phyloP scores from a whole-genome alignment of 106 monocot genomes.

The Narthecium ossifragum region DNA sequence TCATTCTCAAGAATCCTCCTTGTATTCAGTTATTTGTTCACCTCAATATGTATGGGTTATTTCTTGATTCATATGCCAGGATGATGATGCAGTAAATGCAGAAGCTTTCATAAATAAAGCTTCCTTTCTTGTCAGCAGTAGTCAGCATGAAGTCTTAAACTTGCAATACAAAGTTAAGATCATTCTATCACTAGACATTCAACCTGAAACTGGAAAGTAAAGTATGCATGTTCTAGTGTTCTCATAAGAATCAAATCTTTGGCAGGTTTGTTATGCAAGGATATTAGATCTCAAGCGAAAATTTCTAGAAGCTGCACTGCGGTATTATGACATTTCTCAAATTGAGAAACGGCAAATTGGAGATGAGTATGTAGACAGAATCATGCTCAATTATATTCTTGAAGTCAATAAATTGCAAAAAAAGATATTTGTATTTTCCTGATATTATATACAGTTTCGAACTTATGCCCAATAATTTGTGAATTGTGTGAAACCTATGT shows the following conservation, averaged over 20 bases:
- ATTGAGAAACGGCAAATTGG: conserved; percentile 93
- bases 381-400: no score
- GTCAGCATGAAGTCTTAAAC: conserved; percentile 84
- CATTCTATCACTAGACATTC: no score
- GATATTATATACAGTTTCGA: no score
- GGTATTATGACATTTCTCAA: conserved; percentile 97
- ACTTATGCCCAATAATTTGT: no score
- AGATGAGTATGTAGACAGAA: conserved; percentile 95
- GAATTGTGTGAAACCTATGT: no score
- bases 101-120: conserved; percentile 98
- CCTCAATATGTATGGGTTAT: not conserved
- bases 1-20: not conserved
- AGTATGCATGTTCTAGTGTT: no score
- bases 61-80: conserved; percentile 32
- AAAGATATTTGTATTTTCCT: no score
- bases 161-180: conserved; percentile 85
- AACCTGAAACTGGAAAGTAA: no score
- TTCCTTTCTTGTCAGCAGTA: conserved; percentile 91
- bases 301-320: conserved; percentile 97
- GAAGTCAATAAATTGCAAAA: no score
- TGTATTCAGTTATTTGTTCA: not conserved
- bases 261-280: conserved; percentile 96
- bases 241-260: conserved; percentile 9
- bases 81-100: conserved; percentile 97
- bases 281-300: conserved; percentile 91